phyloP scores from a whole-genome alignment of 805 yeast species.

The Wickerhamomyces subpelliculosus region DNA sequence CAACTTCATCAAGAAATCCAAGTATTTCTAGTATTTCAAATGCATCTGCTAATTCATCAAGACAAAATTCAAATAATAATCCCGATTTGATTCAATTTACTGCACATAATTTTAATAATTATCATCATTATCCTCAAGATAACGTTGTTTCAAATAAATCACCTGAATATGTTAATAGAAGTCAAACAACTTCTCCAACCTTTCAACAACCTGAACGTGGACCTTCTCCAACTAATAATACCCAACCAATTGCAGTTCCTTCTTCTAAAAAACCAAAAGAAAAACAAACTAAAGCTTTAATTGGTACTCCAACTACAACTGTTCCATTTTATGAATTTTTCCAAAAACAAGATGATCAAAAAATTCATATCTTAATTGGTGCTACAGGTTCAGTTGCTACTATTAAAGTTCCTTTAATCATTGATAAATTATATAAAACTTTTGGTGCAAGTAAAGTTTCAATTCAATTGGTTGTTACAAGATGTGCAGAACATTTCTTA shows the following conservation, averaged over 20 bases:
- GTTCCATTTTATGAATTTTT: constrained; percentile 72
- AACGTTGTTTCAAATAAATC: neutral
- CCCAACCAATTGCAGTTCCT: constrained; percentile 17
- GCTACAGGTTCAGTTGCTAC: constrained; percentile 98
- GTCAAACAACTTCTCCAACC: neutral
- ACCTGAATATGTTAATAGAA: constrained; percentile 1
- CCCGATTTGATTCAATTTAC: constrained; percentile 18
- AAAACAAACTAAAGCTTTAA: constrained; percentile 40
- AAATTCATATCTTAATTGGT: constrained; percentile 81
- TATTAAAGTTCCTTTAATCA: constrained; percentile 83
- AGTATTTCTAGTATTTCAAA: constrained; percentile 8
- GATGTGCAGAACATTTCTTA: constrained; percentile 66
- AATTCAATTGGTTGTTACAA: constrained; percentile 79
- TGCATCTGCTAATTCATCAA: constrained; percentile 16
- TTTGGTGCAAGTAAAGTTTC: constrained; percentile 70
- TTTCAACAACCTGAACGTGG: neutral
- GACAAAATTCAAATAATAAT: constrained; percentile 20
- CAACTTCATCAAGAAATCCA: constrained; percentile 15
- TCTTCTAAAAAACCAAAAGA: constrained; percentile 28
- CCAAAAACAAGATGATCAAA: constrained; percentile 70
- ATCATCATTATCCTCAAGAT: constrained; percentile 1
- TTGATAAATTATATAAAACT: constrained; percentile 75
- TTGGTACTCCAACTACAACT: constrained; percentile 54
- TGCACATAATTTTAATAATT: constrained; percentile 8
- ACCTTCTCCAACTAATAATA: constrained; percentile 2